phyloP scores from a whole-genome alignment of 1,139 yeast species.

The Suhomyces bolitotheri region DNA sequence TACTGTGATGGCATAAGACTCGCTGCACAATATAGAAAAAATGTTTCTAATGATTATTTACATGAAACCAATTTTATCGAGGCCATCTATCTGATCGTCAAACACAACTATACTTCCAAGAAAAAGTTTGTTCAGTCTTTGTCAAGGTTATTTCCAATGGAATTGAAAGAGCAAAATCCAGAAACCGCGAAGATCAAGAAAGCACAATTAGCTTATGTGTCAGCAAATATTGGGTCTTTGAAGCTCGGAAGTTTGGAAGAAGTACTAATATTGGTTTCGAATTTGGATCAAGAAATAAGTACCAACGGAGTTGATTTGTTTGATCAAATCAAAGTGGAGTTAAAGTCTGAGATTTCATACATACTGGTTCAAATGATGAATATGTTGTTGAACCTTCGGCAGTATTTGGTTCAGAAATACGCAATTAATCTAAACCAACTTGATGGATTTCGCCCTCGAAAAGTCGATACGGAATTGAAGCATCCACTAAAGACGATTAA shows the following conservation, averaged over 20 bases:
- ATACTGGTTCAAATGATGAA: constrained; percentile 23
- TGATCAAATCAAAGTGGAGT: constrained; percentile 17
- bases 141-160: constrained; percentile 25
- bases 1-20: constrained; percentile 63
- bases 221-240: constrained; percentile 40
- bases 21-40: constrained; percentile 49
- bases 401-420: constrained; percentile 23
- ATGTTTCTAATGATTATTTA: constrained; percentile 23
- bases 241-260: constrained; percentile 46
- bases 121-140: constrained; percentile 44
- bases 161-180: constrained; percentile 11
- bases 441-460: constrained; percentile 26
- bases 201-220: constrained; percentile 34
- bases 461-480: constrained; percentile 29
- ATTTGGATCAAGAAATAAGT: constrained; percentile 19
- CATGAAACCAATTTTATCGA: constrained; percentile 24
- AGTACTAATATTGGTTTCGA: constrained; percentile 17
- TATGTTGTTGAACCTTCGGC: constrained; percentile 24
- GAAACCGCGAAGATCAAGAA: constrained; percentile 18
- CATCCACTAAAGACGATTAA: constrained; percentile 19
- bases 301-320: constrained; percentile 39
- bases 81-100: constrained; percentile 45
- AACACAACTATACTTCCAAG: constrained; percentile 42
- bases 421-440: constrained; percentile 24
- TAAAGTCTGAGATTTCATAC: constrained; percentile 6